Conservation (phyloP, 2,329 filamentous ascomycete genomes). For the Sporothrix sp. region DNA sequence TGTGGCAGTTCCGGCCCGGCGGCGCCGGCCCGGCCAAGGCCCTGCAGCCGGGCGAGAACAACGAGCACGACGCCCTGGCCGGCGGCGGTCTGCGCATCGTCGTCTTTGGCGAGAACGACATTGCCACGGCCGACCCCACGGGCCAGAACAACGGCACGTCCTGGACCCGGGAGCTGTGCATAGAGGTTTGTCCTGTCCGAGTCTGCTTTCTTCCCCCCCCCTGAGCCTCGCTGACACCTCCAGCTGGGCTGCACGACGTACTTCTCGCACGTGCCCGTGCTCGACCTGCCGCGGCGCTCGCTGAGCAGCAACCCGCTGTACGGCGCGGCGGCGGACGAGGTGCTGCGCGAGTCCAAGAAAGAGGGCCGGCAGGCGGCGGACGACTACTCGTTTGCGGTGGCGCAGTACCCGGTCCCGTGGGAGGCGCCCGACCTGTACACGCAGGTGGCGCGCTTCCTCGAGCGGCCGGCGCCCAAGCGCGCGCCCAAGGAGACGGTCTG, state of each 20-base stretch:
- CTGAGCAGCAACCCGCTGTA: constrained; percentile 48
- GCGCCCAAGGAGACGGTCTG: constrained; percentile 40
- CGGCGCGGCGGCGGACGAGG: constrained; percentile 32
- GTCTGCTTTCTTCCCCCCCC: not conserved
- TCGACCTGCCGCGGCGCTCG: constrained; percentile 22
- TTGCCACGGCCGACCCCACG: constrained; percentile 25
- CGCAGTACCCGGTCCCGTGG: constrained; percentile 33
- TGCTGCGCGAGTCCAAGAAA: constrained; percentile 24
- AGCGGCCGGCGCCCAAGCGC: constrained; percentile 24
- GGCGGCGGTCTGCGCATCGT: constrained; percentile 36
- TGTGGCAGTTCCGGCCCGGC: constrained; percentile 15
- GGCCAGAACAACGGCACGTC: constrained; percentile 20
- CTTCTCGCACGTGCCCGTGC: constrained; percentile 35
- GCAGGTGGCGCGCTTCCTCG: constrained; percentile 39
- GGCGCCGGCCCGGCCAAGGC: not conserved
- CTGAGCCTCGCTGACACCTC: not conserved
- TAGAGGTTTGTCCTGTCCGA: constrained; percentile 30
- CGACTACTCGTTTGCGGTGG: constrained; percentile 35
- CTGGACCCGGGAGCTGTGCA: constrained; percentile 42
- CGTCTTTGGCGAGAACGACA: constrained; percentile 42
- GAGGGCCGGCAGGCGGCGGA: constrained; percentile 28
- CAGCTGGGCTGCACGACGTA: constrained; percentile 39
- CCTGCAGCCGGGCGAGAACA: constrained; percentile 5
- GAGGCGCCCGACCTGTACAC: constrained; percentile 32
- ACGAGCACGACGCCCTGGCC: constrained; percentile 12